phyloP scores from a whole-genome alignment of 1,284 basidiomycete genomes.

The Dichomitus squalens region DNA sequence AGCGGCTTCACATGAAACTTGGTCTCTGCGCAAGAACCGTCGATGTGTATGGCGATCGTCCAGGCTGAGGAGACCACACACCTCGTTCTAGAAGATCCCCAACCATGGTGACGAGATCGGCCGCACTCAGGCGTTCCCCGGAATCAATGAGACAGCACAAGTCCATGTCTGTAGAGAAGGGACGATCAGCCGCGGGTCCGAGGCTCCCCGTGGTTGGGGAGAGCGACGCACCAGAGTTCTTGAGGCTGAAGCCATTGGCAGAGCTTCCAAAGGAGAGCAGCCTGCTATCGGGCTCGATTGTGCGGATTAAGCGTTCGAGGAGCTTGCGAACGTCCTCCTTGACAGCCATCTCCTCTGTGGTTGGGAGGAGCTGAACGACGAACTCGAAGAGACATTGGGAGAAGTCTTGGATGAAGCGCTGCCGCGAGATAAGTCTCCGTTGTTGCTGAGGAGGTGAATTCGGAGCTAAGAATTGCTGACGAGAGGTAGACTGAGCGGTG shows the following conservation, averaged over 20 bases:
- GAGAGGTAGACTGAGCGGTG: slow-evolving; percentile 21
- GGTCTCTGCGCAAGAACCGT: slow-evolving; percentile 64
- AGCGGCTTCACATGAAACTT: slow-evolving; percentile 97
- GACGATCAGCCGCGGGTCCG: slow-evolving; percentile 11
- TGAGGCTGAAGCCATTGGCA: slow-evolving; percentile 91
- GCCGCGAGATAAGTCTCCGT: slow-evolving; percentile 45
- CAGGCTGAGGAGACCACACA: slow-evolving; percentile 37
- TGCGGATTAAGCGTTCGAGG: slow-evolving; percentile 92
- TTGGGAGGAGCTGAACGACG: slow-evolving; percentile 88
- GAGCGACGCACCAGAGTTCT: slow-evolving; percentile 81
- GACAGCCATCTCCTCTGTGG: slow-evolving; percentile 85
- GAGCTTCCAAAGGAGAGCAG: slow-evolving; percentile 95
- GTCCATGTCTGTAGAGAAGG: slow-evolving; percentile 83
- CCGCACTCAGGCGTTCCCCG: slow-evolving; percentile 72
- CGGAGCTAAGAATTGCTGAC: slow-evolving; percentile 29
- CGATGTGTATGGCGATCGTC: slow-evolving; percentile 12
- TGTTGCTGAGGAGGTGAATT: slow-evolving; percentile 31
- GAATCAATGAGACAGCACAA: slow-evolving; percentile 95
- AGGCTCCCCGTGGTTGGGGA: neutral
- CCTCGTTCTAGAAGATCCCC: slow-evolving; percentile 92
- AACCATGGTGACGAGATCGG: slow-evolving; percentile 93
- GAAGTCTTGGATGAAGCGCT: slow-evolving; percentile 68
- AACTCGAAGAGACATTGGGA: slow-evolving; percentile 79
- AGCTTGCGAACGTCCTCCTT: slow-evolving; percentile 97
- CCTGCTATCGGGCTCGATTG: slow-evolving; percentile 90